Evolutionary conservation across 306 rosid species (phyloP).

Genomic region (Potentilla sterilis): DNA sequence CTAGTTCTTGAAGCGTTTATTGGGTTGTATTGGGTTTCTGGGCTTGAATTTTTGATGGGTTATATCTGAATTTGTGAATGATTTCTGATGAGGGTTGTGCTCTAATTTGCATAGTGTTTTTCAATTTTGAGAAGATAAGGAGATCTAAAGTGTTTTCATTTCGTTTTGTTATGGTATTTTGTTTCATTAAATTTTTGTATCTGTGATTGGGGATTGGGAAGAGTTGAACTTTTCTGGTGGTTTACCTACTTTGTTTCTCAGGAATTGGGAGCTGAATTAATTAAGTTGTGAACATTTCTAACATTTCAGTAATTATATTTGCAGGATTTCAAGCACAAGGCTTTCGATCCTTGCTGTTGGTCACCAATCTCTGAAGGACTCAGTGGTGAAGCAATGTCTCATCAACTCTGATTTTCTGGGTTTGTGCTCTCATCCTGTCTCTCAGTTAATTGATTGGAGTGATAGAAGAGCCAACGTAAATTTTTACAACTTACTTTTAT

Average conservation of each 20-base stretch:
- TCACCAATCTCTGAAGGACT: slow-evolving; percentile 32
- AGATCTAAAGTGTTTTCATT: neutral
- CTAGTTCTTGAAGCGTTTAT: slow-evolving; percentile 15
- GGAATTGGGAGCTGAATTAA: neutral
- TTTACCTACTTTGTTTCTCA: slow-evolving; percentile 3
- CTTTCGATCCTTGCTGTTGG: slow-evolving; percentile 33
- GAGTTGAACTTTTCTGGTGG: neutral
- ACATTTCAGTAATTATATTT: slow-evolving; percentile 22
- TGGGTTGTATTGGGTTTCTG: slow-evolving; percentile 28
- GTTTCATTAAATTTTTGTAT: neutral
- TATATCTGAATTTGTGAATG: neutral
- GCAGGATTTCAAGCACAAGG: slow-evolving; percentile 24
- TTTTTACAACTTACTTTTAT: neutral
- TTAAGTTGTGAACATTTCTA: neutral
- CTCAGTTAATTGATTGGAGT: neutral
- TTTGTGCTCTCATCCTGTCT: slow-evolving; percentile 12
- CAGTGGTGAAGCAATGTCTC: slow-evolving; percentile 27
- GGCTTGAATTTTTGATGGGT: neutral
- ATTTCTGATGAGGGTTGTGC: slow-evolving; percentile 13
- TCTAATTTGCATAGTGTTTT: slow-evolving; percentile 1
- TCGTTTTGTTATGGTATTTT: neutral
- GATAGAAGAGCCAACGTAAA: neutral
- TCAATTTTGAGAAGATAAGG: neutral
- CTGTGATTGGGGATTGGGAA: neutral
- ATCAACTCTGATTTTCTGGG: slow-evolving; percentile 24